Base-by-base conservation (phyloP, 345 rosid species). In the Rhodamnia argentea region DNA sequence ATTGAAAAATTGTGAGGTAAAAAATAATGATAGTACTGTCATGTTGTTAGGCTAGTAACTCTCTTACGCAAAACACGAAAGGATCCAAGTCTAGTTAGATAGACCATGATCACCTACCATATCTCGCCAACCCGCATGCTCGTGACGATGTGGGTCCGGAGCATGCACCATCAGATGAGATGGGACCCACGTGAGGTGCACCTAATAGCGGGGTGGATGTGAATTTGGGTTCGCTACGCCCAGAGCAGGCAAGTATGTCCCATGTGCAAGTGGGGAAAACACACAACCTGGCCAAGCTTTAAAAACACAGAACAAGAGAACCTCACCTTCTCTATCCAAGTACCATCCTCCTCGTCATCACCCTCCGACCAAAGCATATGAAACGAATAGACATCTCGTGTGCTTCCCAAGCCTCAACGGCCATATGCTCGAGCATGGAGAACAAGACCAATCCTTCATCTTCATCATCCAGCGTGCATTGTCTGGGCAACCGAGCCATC, bases 381-480 rank as follows among this genome's bases (percentile, higher is more conserved):
- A 93, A 85, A 88, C 78, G 91, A 84, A 90, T 89, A 42, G 94
- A 91, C 75, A 90, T 95, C 86, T 95, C 93, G 88, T 97, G 99
- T 88, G 93, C 93, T 27, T 96, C 99, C 55, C 97, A 93, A 90
- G 95, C 97, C 86, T 96, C 98, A 84, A 93, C 96, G 32, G 92
- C 95, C 89, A 88, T 95, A 86, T 92, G 95, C 89, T 86, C 90
- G 87, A 92, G 94, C 91, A 93, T 91, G 91, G 93, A 92, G 50
- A 37, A 4, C 26, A 70, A 32, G 26, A 51, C 88, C 52, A 52
- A 58, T 52, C 40, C 85, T 32, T 58, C 87, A 55, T 82, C 84
- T 29, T 16, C 87, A 26, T 51, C 55, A 23, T 7, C 83, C 85
- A 6, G 26, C 84, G 26, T 6, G 27, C 52, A n/a, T 44, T 42